These are phyloP conservation scores for Nakaseomyces glabratus DNA, from an alignment of 1,139 yeast species.

Conservation along the genomic window DNA sequence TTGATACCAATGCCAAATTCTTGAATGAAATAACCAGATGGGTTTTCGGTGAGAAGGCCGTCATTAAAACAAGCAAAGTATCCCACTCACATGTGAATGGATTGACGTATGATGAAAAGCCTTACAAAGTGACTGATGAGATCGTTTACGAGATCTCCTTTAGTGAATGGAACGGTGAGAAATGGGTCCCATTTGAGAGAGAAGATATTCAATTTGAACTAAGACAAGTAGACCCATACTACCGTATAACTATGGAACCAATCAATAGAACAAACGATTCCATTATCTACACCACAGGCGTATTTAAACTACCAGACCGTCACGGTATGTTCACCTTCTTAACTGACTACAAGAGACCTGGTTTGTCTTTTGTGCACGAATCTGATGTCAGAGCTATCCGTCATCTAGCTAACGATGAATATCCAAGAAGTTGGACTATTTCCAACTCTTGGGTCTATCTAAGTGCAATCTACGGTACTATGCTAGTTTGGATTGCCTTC, in stretches of 20 bases:
- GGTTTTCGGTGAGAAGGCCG: slow-evolving; percentile 64
- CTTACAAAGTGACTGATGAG: slow-evolving; percentile 68
- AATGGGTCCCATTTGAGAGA: slow-evolving; percentile 61
- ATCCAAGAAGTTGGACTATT: slow-evolving; percentile 87
- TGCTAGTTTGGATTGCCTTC: slow-evolving; percentile 67
- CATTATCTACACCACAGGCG: slow-evolving; percentile 38
- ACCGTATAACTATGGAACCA: slow-evolving; percentile 54
- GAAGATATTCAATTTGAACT: slow-evolving; percentile 71
- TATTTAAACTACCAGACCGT: slow-evolving; percentile 81
- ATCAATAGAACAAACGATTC: slow-evolving; percentile 25
- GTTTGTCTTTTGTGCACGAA: slow-evolving; percentile 59
- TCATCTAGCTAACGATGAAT: slow-evolving; percentile 94
- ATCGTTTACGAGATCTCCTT: slow-evolving; percentile 57
- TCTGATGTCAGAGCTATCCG: slow-evolving; percentile 72
- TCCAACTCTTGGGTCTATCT: slow-evolving; percentile 90
- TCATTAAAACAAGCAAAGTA: slow-evolving; percentile 49
- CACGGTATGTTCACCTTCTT: slow-evolving; percentile 93
- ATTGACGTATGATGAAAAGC: slow-evolving; percentile 37
- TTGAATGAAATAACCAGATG: slow-evolving; percentile 54
- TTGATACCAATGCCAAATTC: slow-evolving; percentile 29
- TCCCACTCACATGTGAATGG: slow-evolving; percentile 41
- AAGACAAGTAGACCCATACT: slow-evolving; percentile 91
- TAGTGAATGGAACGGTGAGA: slow-evolving; percentile 48
- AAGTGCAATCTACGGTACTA: slow-evolving; percentile 60
- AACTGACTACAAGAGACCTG: slow-evolving; percentile 73